A percentile compares a stretch with the other conserved stretches of the same genome.
phyloP scores from a whole-genome alignment of 163 green algal species.

The Scenedesmus sp. region DNA sequence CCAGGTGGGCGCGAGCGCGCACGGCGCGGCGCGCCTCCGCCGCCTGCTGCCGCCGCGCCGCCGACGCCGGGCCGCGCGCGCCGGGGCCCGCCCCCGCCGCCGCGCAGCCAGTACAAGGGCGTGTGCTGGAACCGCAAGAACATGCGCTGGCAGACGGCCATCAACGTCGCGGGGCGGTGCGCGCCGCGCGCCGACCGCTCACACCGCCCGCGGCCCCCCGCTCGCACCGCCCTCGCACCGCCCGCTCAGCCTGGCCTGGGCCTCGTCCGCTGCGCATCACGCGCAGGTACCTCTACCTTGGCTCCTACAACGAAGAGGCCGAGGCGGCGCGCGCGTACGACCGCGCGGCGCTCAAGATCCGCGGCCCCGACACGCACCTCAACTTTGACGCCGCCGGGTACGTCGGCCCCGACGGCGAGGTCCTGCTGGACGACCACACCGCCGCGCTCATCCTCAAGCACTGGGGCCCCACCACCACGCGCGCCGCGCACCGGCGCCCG shows the following conservation, averaged over 20 bases:
- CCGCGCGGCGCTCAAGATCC: conserved; percentile 61
- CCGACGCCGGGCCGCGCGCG: too few relatives aligned
- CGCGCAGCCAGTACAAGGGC: conserved; percentile 34
- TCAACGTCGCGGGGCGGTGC: conserved; percentile 53
- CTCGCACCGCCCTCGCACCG: background rate
- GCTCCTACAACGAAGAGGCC: conserved; percentile 54
- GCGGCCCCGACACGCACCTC: conserved; percentile 50
- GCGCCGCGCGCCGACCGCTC: background rate
- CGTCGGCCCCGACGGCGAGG: conserved; percentile 11
- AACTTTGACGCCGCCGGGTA: conserved; percentile 55
- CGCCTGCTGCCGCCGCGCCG: too few relatives aligned
- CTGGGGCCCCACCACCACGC: too few relatives aligned
- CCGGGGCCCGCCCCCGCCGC: too few relatives aligned
- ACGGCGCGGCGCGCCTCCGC: too few relatives aligned
- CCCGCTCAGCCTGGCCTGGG: background rate
- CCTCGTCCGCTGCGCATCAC: too few relatives aligned
- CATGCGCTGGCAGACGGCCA: conserved; percentile 60
- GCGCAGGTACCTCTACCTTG: conserved; percentile 66
- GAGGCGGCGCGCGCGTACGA: conserved; percentile 66
- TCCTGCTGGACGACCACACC: too few relatives aligned
- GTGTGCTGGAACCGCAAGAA: conserved; percentile 60
- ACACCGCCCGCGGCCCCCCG: background rate
- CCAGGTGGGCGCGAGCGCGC: too few relatives aligned
- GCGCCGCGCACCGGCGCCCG: too few relatives aligned
- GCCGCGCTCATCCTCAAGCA: too few relatives aligned